A percentile compares a stretch with the other conserved stretches of the same genome.
These are phyloP conservation scores for Naegleria gruberi DNA, from an alignment of 208 protist genomes.

Conservation along the genomic window DNA sequence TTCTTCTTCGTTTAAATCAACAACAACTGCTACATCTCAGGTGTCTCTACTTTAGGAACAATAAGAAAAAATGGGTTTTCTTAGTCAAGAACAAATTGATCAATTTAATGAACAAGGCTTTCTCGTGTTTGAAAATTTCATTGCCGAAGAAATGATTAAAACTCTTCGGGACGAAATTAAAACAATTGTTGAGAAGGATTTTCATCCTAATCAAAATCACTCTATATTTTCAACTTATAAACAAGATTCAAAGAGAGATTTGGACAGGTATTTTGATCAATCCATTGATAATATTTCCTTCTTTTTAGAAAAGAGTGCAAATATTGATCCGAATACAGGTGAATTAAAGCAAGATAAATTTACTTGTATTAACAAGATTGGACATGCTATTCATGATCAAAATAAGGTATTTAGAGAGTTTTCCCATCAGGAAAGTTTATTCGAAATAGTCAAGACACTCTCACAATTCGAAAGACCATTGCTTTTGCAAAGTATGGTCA, in stretches of 20 bases:
- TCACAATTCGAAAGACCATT: constrained; percentile 36
- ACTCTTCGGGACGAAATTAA: neutral
- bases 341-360: neutral
- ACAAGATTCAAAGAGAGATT: neutral
- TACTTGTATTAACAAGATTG: neutral
- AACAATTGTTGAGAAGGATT: neutral
- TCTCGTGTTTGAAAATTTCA: constrained; percentile 1
- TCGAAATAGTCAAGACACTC: neutral
- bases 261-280: neutral
- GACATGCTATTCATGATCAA: constrained; percentile 12
- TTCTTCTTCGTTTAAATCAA: too few species aligned
- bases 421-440: neutral
- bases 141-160: neutral
- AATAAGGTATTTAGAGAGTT: constrained; percentile 14
- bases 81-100: neutral
- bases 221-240: neutral
- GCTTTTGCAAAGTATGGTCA: constrained; percentile 60
- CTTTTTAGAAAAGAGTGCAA: constrained; percentile 8
- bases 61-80: too few species aligned
- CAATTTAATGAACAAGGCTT: constrained; percentile 1
- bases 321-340: neutral
- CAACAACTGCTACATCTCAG: too few species aligned
- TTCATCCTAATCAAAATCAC: neutral
- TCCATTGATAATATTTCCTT: constrained; percentile 1
- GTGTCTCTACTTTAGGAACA: too few species aligned